Base-by-base conservation (phyloP, 2,329 filamentous ascomycete species). In the Botrytis tulipae region DNA sequence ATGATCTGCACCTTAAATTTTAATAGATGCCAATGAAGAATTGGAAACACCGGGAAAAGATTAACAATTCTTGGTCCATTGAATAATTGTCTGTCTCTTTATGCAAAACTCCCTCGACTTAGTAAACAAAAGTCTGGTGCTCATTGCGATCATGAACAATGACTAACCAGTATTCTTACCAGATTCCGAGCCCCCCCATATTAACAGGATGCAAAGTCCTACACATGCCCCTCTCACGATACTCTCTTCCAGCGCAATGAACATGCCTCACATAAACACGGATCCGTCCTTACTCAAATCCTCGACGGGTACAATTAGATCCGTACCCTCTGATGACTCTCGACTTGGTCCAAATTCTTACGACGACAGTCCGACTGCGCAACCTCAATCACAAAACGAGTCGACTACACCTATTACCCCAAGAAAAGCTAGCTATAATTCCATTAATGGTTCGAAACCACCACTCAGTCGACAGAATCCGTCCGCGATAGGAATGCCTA, bases 261-360 rank as follows among this genome's bases (percentile, higher is more conserved):
- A 81, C 70, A 72, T 75, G 62, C 60, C 76, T 74, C 75, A 72
- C 25, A 42, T 72, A 9, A 69, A 48, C 37, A 69, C 48, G 20
- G 63, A 75, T 32, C 69, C 61, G 61, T 72, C 73, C 29, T 48
- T 73, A 37, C 57, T 72, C 72, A 79, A 75, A 72, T 72, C 73
- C 25, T 67, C 75, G 22, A 76, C 75, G 29, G 76, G 75, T 37
- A 78, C 78, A 35, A 80, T 80, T 9, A 74, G 79, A 74, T 78
- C 79, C 32, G 80, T 81, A n/a, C 75, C 77, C 29, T 70, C 76
- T 29, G 78, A 79, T 57, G 70, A 75, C 37, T 67, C 74, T 65
- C 40, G 35, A 32, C 73, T 75, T 44, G 68, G 75, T 65, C 73
- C 76, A 18, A 70, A 42, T 51, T 68, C 70, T 16, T n/a, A 72